These are phyloP conservation scores for Candida nitratophila DNA, from an alignment of 805 yeast species.

Conservation along the genomic window DNA sequence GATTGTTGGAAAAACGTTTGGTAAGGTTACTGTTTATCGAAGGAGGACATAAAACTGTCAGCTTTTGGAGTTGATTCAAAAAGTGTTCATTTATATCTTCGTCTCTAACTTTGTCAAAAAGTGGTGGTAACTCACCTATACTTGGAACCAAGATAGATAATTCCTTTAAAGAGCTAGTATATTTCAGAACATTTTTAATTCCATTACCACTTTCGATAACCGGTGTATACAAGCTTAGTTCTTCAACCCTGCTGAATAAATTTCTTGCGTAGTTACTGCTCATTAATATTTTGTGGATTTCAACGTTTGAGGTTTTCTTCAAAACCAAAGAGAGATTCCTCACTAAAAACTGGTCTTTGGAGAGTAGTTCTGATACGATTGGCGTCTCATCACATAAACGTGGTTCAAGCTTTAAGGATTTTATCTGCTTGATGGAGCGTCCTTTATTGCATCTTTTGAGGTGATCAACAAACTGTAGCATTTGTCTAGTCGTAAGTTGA, in stretches of 20 bases:
- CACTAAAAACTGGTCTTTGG: neutral
- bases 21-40: neutral
- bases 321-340: neutral
- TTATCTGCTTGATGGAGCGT: constrained; percentile 3
- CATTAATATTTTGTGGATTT: constrained; percentile 1
- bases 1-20: neutral
- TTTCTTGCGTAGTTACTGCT: constrained; percentile 6
- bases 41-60: neutral
- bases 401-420: constrained; percentile 3
- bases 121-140: constrained; percentile 1
- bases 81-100: constrained; percentile 4
- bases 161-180: constrained; percentile 5
- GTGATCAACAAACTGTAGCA: constrained; percentile 10
- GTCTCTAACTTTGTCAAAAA: constrained; percentile 1
- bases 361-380: constrained; percentile 1
- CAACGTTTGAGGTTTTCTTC: neutral
- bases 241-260: constrained; percentile 6
- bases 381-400: neutral
- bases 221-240: constrained; percentile 8
- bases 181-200: constrained; percentile 7
- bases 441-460: constrained; percentile 5
- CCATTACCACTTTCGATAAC: constrained; percentile 12
- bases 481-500: constrained; percentile 5
- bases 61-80: constrained; percentile 1
- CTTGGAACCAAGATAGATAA: constrained; percentile 6